Evolutionary conservation across 352 stramenopile genomes (phyloP), one percentile per base, ranked within the genome.

Genomic region (Aphanomyces stellatus): DNA sequence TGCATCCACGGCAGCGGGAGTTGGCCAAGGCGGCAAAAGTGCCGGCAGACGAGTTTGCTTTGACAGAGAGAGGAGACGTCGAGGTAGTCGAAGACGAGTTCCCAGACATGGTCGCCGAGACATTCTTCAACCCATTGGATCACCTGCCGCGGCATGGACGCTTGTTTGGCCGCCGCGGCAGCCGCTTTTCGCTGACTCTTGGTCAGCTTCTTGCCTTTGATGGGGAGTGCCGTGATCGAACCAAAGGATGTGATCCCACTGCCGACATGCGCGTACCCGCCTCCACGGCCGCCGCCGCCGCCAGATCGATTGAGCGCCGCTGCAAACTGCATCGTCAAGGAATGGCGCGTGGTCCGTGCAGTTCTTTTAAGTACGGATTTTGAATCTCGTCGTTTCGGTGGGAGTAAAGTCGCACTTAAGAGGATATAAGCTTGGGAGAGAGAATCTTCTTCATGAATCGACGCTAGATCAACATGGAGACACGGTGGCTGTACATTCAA

Each of bases 1-100:
- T 65, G 51, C 25, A 71, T 65, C 75, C 75, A 81, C 1, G 75
- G 15, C 1, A 35, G 10, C 10, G 71, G 60, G 6, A 71, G n/a
- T 15, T 69, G 42, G 7, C 65, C 51, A 11, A 64, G 28, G 1
- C 3, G 6, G 19, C 56, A 53, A 71, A 75, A 81, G 24, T 73
- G 66, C 11, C 42, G 19, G 2, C 56, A 53, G 3, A 79, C 74
- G 25, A 51, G 22, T 37, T 73, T 67, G 43, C 72, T 76, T 11
- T 60, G 37, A 0, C 69, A 37, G 22, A 81, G 61, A 19, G 75
- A 64, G 17, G 66, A 27, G 27, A 71, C 30, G 40, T 79, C 75
- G n/a, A 79, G 57, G 37, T 68, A 79, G 40, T 34, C n/a, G 3
- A 78, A 62, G 33, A 67, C 68, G 11, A 63, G 48, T 3, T 43